A percentile compares a stretch with the other conserved stretches of the same genome.
phyloP scores from a whole-genome alignment of 305 asterid genomes.

The Fraxinus latifolia region DNA sequence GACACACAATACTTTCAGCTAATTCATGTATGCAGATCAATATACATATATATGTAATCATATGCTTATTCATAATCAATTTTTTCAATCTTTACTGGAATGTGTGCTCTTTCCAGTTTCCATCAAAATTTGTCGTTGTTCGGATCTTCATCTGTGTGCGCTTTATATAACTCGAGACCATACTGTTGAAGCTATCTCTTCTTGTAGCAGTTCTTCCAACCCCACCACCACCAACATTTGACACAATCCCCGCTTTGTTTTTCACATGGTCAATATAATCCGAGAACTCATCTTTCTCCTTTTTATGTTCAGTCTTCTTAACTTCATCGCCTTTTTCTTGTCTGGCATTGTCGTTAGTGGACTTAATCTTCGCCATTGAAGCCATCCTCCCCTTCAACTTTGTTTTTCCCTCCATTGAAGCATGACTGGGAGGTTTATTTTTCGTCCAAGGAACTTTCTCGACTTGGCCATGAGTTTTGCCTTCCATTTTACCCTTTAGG shows the following conservation, averaged over 20 bases:
- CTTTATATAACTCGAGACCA: constrained; percentile 40
- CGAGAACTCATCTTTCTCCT: constrained; percentile 15
- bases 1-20: not conserved
- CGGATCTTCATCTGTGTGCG: constrained; percentile 41
- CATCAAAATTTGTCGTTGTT: constrained; percentile 30
- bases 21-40: not conserved
- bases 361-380: not conserved
- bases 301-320: not conserved
- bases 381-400: not conserved
- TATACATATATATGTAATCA: not conserved
- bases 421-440: not conserved
- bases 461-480: not conserved
- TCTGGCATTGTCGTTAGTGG: not conserved
- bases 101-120: constrained; percentile 15
- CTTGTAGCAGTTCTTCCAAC: constrained; percentile 25
- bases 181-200: constrained; percentile 59
- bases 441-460: not conserved
- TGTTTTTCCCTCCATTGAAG: not conserved
- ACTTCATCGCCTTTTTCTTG: not conserved
- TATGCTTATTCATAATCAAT: not conserved
- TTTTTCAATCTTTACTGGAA: constrained; percentile 2
- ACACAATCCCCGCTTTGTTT: constrained; percentile 28
- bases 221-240: constrained; percentile 10
- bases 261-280: constrained; percentile 34
- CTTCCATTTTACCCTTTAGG: not conserved